Evolutionary conservation across 306 rosid species (phyloP).

Genomic region (Begonia loranthoides): DNA sequence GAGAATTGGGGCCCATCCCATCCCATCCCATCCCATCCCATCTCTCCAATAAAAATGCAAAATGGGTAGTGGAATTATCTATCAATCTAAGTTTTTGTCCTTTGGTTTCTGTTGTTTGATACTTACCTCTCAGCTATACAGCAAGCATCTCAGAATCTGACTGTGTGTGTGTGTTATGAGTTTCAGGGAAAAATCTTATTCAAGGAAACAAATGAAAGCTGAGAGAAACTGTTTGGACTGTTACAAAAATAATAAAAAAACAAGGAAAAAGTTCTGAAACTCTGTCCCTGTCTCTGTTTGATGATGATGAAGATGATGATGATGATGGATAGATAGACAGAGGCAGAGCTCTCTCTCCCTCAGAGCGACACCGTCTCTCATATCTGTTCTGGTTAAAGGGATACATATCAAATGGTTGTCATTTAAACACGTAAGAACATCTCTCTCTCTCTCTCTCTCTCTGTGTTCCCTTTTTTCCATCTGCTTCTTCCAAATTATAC

Average conservation of each 20-base stretch:
- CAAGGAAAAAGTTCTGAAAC: conserved; percentile 7
- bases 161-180: conserved; percentile 22
- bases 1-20: conserved; percentile 10
- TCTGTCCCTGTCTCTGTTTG: conserved; percentile 1
- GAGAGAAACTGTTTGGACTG: conserved; percentile 11
- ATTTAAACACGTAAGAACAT: conserved; percentile 40
- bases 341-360: conserved; percentile 26
- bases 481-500: conserved; percentile 45
- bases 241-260: background rate
- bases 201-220: conserved; percentile 21
- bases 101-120: conserved; percentile 28
- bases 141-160: conserved; percentile 41
- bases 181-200: conserved; percentile 21
- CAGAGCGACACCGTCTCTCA: conserved; percentile 30
- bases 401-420: conserved; percentile 47
- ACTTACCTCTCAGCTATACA: conserved; percentile 32
- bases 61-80: background rate
- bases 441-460: conserved; percentile 18
- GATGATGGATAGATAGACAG: conserved; percentile 20
- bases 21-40: background rate
- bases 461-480: conserved; percentile 62
- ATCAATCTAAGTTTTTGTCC: background rate
- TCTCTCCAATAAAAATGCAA: background rate
- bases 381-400: conserved; percentile 28
- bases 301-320: conserved; percentile 17